Evolutionary conservation across 2,329 filamentous ascomycete species (phyloP).

Genomic region (Colletotrichum sp.): DNA sequence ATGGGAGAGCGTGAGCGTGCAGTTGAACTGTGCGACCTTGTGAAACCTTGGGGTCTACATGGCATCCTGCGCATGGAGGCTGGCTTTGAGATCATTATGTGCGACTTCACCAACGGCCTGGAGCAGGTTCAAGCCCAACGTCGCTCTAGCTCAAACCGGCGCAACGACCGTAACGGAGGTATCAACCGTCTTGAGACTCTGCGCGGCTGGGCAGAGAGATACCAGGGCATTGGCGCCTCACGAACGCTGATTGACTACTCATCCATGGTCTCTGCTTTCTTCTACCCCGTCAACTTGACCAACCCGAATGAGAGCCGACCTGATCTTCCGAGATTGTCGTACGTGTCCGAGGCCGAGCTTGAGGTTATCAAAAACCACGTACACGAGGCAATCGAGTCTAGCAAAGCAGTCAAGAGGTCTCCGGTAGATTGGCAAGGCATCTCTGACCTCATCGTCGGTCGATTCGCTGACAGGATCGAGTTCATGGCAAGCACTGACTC

Average conservation of each 20-base stretch:
- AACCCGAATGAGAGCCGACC: conserved; percentile 33
- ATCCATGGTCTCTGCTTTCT: conserved; percentile 46
- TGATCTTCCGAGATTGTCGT: conserved; percentile 35
- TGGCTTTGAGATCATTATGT: conserved; percentile 69
- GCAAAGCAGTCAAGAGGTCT: background rate
- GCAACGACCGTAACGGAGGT: background rate
- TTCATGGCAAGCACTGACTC: conserved; percentile 31
- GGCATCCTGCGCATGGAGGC: conserved; percentile 66
- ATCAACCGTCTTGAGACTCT: conserved; percentile 37
- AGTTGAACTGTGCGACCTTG: conserved; percentile 54
- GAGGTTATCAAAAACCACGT: conserved; percentile 47
- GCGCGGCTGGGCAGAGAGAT: conserved; percentile 36
- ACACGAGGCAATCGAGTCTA: conserved; percentile 40
- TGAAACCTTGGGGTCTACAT: conserved; percentile 54
- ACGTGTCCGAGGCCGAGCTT: conserved; percentile 34
- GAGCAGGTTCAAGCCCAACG: conserved; percentile 29
- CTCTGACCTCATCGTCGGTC: conserved; percentile 62
- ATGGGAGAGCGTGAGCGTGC: conserved; percentile 54
- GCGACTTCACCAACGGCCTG: conserved; percentile 53
- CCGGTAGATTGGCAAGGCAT: conserved; percentile 64
- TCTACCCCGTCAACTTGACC: conserved; percentile 43
- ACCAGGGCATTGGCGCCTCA: conserved; percentile 36
- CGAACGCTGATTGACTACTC: conserved; percentile 42
- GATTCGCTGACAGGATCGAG: conserved; percentile 60
- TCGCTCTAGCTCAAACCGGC: conserved; percentile 14